A percentile compares a stretch with the other conserved stretches of the same genome.
phyloP scores from a whole-genome alignment of 768 basidiomycete species.

The Phanerodontia chrysosporium region DNA sequence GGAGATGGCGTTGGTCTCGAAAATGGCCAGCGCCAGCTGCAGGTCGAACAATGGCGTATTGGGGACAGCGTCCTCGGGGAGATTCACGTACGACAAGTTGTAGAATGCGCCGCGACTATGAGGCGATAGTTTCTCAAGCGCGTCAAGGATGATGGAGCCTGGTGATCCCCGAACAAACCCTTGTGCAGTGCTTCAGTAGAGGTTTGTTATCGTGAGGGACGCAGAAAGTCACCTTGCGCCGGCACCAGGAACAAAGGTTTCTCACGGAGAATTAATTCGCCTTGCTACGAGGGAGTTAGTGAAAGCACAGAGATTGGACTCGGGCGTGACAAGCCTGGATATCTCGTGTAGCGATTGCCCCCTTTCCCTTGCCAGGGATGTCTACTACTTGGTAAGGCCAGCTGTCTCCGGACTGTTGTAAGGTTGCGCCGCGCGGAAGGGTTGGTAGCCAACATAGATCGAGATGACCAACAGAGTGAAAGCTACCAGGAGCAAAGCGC shows the following conservation, averaged over 20 bases:
- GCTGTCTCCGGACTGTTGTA: background rate
- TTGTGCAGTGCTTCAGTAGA: background rate
- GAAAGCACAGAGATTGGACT: background rate
- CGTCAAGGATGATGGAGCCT: constrained; percentile 34
- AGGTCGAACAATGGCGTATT: constrained; percentile 28
- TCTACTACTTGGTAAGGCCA: constrained; percentile 39
- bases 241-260: constrained; percentile 52
- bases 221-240: constrained; percentile 40
- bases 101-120: constrained; percentile 39
- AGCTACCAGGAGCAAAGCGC: background rate
- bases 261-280: constrained; percentile 55
- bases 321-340: constrained; percentile 38
- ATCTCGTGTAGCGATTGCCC: constrained; percentile 46
- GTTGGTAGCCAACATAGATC: constrained; percentile 8
- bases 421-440: too few species aligned
- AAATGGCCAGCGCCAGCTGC: constrained; percentile 56
- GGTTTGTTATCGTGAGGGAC: background rate
- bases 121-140: constrained; percentile 30
- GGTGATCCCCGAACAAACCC: constrained; percentile 33
- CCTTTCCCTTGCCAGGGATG: constrained; percentile 53
- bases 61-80: constrained; percentile 38
- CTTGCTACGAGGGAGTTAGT: constrained; percentile 37
- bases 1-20: constrained; percentile 62
- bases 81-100: constrained; percentile 53
- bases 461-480: background rate